Conservation (phyloP, 2,329 filamentous ascomycete species). For the Incumbomyces delicatus region DNA sequence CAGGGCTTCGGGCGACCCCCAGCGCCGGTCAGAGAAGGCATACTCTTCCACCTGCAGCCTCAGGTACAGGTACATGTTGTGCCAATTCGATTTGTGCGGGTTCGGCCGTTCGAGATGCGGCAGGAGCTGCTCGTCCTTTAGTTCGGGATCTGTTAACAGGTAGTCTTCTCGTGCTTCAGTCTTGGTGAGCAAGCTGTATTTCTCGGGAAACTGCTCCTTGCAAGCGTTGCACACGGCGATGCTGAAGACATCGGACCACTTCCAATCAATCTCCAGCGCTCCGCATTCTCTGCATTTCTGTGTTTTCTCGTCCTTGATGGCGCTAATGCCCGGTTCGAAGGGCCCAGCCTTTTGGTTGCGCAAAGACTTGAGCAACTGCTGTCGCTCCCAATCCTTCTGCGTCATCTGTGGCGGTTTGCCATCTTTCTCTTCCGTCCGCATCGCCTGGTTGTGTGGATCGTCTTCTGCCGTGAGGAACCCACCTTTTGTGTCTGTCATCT, state of each 20-base stretch:
- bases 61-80: constrained; percentile 97
- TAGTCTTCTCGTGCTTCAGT: constrained; percentile 95
- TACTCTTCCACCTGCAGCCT: constrained; percentile 92
- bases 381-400: constrained; percentile 78
- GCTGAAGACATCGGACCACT: constrained; percentile 79
- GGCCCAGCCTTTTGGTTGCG: constrained; percentile 66
- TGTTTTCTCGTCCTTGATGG: constrained; percentile 51
- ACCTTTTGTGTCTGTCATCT: constrained; percentile 96
- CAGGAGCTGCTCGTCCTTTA: constrained; percentile 77
- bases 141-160: constrained; percentile 82
- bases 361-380: constrained; percentile 64
- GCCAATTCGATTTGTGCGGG: constrained; percentile 91
- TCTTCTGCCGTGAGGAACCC: constrained; percentile 87
- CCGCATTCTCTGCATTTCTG: constrained; percentile 77
- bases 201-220: constrained; percentile 83
- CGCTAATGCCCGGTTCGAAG: constrained; percentile 81
- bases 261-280: constrained; percentile 81
- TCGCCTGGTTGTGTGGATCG: constrained; percentile 76
- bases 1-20: constrained; percentile 75
- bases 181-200: constrained; percentile 91
- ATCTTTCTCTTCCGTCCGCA: constrained; percentile 49
- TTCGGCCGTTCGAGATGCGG: constrained; percentile 85
- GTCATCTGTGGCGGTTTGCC: constrained; percentile 81
- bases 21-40: constrained; percentile 71
- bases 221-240: constrained; percentile 68